These are phyloP conservation scores for Monilinia laxa DNA, from an alignment of 2,329 filamentous ascomycete species.

Conservation along the genomic window DNA sequence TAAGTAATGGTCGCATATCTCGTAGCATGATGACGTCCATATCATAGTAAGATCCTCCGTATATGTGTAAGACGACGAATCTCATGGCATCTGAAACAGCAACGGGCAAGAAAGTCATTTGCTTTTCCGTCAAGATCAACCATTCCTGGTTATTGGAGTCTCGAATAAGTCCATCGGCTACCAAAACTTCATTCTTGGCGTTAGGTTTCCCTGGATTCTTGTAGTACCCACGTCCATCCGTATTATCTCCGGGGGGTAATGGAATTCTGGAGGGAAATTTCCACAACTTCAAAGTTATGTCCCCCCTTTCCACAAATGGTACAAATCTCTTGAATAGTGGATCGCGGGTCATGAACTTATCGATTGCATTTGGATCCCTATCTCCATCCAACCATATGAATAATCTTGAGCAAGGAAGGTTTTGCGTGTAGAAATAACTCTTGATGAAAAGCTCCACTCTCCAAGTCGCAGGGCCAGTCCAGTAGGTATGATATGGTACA, in stretches of 20 bases:
- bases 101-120: slow-evolving; percentile 58
- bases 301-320: slow-evolving; percentile 53
- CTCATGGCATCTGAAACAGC: slow-evolving; percentile 57
- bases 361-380: slow-evolving; percentile 49
- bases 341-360: slow-evolving; percentile 52
- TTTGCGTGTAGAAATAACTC: slow-evolving; percentile 56
- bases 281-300: slow-evolving; percentile 53
- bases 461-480: slow-evolving; percentile 57
- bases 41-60: slow-evolving; percentile 55
- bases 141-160: slow-evolving; percentile 52
- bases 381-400: slow-evolving; percentile 57
- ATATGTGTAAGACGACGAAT: slow-evolving; percentile 54
- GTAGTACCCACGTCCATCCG: slow-evolving; percentile 51
- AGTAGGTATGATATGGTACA: slow-evolving; percentile 56
- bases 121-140: slow-evolving; percentile 53
- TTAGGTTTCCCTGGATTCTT: slow-evolving; percentile 47
- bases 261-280: slow-evolving; percentile 54
- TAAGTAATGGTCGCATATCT: slow-evolving; percentile 54
- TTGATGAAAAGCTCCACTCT: slow-evolving; percentile 57
- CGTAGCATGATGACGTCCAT: slow-evolving; percentile 56
- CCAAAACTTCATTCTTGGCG: slow-evolving; percentile 39
- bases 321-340: slow-evolving; percentile 53
- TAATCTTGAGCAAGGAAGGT: slow-evolving; percentile 53
- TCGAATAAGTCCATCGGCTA: slow-evolving; percentile 53
- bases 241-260: slow-evolving; percentile 50